phyloP scores from a whole-genome alignment of 306 rosid genomes.

The Glycine latifolia region DNA sequence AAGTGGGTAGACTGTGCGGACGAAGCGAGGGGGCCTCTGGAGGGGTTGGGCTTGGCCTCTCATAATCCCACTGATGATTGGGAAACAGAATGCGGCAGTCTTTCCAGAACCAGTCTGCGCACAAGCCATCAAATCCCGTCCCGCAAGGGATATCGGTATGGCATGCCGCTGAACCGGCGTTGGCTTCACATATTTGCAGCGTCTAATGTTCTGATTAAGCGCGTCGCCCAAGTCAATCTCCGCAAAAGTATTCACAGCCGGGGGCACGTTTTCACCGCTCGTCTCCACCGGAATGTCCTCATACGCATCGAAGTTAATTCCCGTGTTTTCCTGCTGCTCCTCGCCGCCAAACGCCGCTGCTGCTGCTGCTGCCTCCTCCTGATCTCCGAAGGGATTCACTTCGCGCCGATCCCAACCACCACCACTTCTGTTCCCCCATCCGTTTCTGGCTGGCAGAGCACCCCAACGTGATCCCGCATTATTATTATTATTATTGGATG shows the following conservation, averaged over 20 bases:
- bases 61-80: conserved; percentile 88
- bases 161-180: conserved; percentile 92
- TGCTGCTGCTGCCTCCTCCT: conserved; percentile 57
- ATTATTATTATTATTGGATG: not conserved
- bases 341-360: conserved; percentile 48
- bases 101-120: conserved; percentile 96
- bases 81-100: conserved; percentile 92
- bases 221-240: conserved; percentile 90
- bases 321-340: conserved; percentile 61
- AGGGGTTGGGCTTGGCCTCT: conserved; percentile 63
- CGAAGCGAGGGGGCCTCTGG: conserved; percentile 77
- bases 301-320: conserved; percentile 84
- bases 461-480: conserved; percentile 59
- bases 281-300: conserved; percentile 93
- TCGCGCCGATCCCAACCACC: conserved; percentile 81
- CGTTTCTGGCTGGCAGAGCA: conserved; percentile 51
- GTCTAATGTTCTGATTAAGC: conserved; percentile 70
- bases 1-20: conserved; percentile 78
- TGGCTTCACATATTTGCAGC: conserved; percentile 89
- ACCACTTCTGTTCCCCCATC: conserved; percentile 63
- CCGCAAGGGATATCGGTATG: conserved; percentile 79
- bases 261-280: conserved; percentile 79
- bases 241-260: conserved; percentile 82
- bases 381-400: conserved; percentile 74
- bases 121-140: conserved; percentile 92